Conservation (phyloP, 225 moss, liverwort and hornwort genomes). For the Asterella californica region DNA sequence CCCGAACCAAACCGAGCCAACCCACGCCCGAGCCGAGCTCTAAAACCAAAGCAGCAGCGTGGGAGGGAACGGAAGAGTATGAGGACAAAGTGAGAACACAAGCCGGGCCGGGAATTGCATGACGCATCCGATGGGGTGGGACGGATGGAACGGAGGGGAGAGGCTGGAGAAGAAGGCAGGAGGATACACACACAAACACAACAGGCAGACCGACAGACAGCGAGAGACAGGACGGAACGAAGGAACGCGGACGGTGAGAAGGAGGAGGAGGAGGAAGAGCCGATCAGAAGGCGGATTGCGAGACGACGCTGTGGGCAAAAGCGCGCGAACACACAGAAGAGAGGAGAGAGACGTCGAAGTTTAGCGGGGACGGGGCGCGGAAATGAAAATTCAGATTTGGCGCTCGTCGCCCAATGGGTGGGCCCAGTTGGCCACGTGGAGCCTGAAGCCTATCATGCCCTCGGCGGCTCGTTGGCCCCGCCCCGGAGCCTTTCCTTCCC, state of each 20-base stretch:
- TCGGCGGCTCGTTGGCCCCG: neutral
- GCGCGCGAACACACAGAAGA: neutral
- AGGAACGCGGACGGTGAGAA: neutral
- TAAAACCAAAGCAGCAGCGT: neutral
- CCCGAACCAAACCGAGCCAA: neutral
- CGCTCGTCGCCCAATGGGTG: neutral
- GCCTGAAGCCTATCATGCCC: neutral
- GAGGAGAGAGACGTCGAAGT: neutral
- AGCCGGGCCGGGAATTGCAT: neutral
- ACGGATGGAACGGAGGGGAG: neutral
- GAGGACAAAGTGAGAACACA: neutral
- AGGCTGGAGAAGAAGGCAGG: neutral
- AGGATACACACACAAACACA: too few relatives aligned
- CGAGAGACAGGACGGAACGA: neutral
- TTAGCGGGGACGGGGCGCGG: neutral
- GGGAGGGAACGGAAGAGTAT: neutral
- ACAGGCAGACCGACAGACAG: neutral
- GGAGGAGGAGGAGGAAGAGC: neutral
- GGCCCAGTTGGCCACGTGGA: neutral
- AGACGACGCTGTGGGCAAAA: neutral
- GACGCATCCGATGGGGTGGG: neutral
- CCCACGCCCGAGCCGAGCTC: neutral
- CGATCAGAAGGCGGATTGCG: neutral
- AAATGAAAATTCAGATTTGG: conserved; percentile 18
- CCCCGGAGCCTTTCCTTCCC: neutral